phyloP scores from a whole-genome alignment of 2,329 filamentous ascomycete species.

The Colletotrichum godetiae region DNA sequence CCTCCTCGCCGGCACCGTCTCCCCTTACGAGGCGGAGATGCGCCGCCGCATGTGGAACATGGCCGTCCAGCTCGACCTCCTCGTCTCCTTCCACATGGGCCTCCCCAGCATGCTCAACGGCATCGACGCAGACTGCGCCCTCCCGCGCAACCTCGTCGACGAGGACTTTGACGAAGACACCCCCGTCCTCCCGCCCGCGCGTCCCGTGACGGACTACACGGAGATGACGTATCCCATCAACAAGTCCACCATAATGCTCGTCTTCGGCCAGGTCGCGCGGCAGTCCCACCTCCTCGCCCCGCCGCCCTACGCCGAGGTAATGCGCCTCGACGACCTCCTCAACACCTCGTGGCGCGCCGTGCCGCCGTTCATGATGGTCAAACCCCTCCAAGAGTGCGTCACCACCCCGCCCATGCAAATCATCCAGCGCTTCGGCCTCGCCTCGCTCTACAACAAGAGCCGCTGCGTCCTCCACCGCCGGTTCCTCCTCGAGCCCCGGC shows the following conservation, averaged over 20 bases:
- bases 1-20: conserved; percentile 58
- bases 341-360: conserved; percentile 57
- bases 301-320: conserved; percentile 61
- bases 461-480: conserved; percentile 67
- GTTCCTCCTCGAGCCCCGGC: conserved; percentile 58
- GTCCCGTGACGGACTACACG: conserved; percentile 70
- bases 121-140: conserved; percentile 71
- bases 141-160: conserved; percentile 73
- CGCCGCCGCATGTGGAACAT: conserved; percentile 65
- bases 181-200: conserved; percentile 63
- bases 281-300: conserved; percentile 61
- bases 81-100: conserved; percentile 76
- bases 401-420: conserved; percentile 59
- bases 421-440: conserved; percentile 65
- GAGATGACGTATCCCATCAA: conserved; percentile 65
- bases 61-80: conserved; percentile 68
- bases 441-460: conserved; percentile 64
- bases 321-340: conserved; percentile 58
- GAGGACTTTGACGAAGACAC: conserved; percentile 71
- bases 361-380: conserved; percentile 60
- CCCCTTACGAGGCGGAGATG: conserved; percentile 66
- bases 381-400: conserved; percentile 59
- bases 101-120: conserved; percentile 74
- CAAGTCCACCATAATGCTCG: conserved; percentile 59
- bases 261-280: conserved; percentile 62